A percentile compares a stretch with the other conserved stretches of the same genome.
phyloP scores from a whole-genome alignment of 2,329 filamentous ascomycete species.

The Stagonosporopsis tanaceti region DNA sequence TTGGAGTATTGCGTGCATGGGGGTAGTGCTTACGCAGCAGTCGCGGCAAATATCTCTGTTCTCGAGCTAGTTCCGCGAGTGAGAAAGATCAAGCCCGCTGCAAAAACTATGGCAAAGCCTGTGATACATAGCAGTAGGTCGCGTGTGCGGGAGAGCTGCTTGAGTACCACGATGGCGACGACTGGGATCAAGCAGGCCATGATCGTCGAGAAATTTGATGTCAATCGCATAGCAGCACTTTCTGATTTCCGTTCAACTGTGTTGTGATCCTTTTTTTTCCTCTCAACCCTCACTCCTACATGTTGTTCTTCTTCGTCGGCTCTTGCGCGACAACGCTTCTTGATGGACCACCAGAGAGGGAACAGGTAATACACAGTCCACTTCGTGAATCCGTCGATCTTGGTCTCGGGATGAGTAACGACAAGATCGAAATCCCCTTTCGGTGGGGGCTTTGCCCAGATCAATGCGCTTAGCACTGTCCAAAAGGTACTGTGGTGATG shows the following conservation, averaged over 20 bases:
- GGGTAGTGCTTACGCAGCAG: slow-evolving; percentile 19
- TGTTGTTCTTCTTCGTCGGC: neutral
- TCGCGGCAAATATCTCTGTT: slow-evolving; percentile 24
- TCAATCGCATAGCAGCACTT: neutral
- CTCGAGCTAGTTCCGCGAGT: slow-evolving; percentile 19
- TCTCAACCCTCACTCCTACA: neutral
- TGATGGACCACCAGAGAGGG: neutral
- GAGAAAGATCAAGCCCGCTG: slow-evolving; percentile 12
- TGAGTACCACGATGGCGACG: slow-evolving; percentile 1
- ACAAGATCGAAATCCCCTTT: neutral
- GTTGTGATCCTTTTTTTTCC: neutral
- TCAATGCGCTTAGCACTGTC: neutral
- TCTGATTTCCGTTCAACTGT: neutral
- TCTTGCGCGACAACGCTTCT: neutral
- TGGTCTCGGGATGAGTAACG: neutral
- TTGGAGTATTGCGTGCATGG: neutral
- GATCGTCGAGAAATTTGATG: neutral
- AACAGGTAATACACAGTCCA: slow-evolving; percentile 1
- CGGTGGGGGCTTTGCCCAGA: neutral
- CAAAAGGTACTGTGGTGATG: neutral
- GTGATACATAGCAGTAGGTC: slow-evolving; percentile 6
- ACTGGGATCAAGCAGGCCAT: slow-evolving; percentile 6
- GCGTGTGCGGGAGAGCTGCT: neutral
- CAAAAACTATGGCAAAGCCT: slow-evolving; percentile 4
- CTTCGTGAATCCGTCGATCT: slow-evolving; percentile 5